A percentile compares a stretch with the other conserved stretches of the same genome.
Conservation (phyloP, 2,329 filamentous ascomycete species). For the Didymella arachidicola region DNA sequence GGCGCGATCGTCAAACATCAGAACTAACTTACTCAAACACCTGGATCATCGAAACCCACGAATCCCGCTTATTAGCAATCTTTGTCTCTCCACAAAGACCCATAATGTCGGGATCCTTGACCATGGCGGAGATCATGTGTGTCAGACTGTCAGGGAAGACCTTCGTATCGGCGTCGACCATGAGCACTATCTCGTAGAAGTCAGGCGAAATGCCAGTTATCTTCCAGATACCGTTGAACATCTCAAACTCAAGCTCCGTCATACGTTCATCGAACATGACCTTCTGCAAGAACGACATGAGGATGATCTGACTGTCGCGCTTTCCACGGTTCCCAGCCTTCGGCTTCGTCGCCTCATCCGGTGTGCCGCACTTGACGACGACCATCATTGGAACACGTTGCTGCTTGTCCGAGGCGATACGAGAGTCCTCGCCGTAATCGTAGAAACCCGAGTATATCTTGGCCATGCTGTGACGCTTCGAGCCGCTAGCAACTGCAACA, state of each 20-base stretch:
- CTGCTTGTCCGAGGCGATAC: constrained; percentile 84
- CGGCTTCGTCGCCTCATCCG: constrained; percentile 77
- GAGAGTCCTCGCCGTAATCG: constrained; percentile 85
- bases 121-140: constrained; percentile 99
- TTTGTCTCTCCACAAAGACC: constrained; percentile 98
- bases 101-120: constrained; percentile 99
- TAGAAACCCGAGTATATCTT: constrained; percentile 99
- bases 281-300: constrained; percentile 99
- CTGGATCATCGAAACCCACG: constrained; percentile 97
- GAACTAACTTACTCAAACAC: constrained; percentile 77
- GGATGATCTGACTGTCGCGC: constrained; percentile 97
- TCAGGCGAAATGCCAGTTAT: constrained; percentile 98
- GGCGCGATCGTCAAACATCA: constrained; percentile 30
- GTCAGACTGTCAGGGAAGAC: constrained; percentile 98
- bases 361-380: constrained; percentile 93
- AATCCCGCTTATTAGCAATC: constrained; percentile 96
- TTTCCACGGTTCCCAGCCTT: constrained; percentile 98
- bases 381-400: constrained; percentile 98
- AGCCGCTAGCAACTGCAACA: constrained; percentile 92
- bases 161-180: constrained; percentile 99
- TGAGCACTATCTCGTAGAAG: constrained; percentile 96
- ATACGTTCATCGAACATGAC: constrained; percentile 99
- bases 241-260: constrained; percentile 98
- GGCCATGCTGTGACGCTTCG: constrained; percentile 99
- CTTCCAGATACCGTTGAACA: constrained; percentile 99